Base-by-base conservation (phyloP, 495 filamentous ascomycete species). In the Daldinia decipiens region DNA sequence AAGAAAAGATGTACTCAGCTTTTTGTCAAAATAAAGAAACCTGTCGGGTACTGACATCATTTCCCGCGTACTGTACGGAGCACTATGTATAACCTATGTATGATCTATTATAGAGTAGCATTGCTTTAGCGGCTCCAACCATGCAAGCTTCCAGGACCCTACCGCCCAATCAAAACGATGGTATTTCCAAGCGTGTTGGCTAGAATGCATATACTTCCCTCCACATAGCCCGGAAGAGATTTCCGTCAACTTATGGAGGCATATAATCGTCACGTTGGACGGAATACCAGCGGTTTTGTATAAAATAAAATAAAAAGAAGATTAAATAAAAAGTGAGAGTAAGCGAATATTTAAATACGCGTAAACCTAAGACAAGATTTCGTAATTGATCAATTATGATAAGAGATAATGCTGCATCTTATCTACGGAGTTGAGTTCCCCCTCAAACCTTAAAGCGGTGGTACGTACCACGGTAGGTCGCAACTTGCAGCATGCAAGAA, bases 361-460 rank as follows among this genome's bases (percentile, higher is more conserved):
- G 19, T 47, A 47, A 47, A 47, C 9, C 9, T 9, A 47, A 47
- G 19, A 21, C 21, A 8, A 21, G 34, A 36, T 36, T 36, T 29
- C 27, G 27, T 29, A 0, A 57, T 50, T 47, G 40, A 59, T 57
- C 50, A 31, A 40, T 17, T 4, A 12, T 54, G 62, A 66, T 62
- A 65, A 70, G 50, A 65, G 38, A 61, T 65, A 65, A 47, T 56
- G 31, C 50, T 38, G 47, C 70, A 72, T 72, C 70, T 72, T 72
- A 72, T 72, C 70, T 72, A 67, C 65, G 65, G 70, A 72, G 65
- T 68, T 72, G 70, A 72, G 65, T 68, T 72, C 50, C 64, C 52
- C 52, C 34, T 36, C 26, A 65, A 65, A 43, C 39, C 17, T 59
- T 60, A 67, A 67, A 32, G 64, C 50, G 17, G 64, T 64, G 69